phyloP scores from a whole-genome alignment of 805 yeast species.

The Kazachstania kunashirensis region DNA sequence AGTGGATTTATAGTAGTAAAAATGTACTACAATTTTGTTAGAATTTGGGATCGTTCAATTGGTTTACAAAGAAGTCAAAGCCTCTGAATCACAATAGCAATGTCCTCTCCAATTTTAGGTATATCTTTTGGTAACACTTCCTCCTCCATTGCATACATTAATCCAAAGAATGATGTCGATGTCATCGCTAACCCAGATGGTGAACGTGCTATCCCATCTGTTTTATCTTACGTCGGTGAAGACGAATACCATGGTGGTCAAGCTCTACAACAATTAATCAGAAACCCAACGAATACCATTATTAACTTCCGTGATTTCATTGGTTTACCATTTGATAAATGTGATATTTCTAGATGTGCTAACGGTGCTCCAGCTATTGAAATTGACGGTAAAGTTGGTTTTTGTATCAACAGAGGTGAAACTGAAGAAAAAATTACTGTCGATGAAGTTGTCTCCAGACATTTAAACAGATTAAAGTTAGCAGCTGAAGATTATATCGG shows the following conservation, averaged over 20 bases:
- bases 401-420: slow-evolving; percentile 43
- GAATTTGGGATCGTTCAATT: no score
- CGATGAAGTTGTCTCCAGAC: slow-evolving; percentile 75
- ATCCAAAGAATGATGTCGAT: slow-evolving; percentile 73
- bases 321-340: slow-evolving; percentile 62
- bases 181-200: slow-evolving; percentile 99
- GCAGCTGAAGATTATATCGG: slow-evolving; percentile 95
- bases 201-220: slow-evolving; percentile 92
- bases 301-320: slow-evolving; percentile 88
- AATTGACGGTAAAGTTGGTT: slow-evolving; percentile 56
- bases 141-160: slow-evolving; percentile 89
- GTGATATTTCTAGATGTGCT: slow-evolving; percentile 60
- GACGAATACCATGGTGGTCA: slow-evolving; percentile 98
- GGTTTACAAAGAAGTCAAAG: no score
- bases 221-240: slow-evolving; percentile 79
- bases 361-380: slow-evolving; percentile 35
- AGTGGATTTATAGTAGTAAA: no score
- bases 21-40: no score
- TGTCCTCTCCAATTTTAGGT: slow-evolving; percentile 63
- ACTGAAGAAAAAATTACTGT: slow-evolving; percentile 52
- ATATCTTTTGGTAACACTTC: slow-evolving; percentile 94
- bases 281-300: slow-evolving; percentile 82
- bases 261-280: slow-evolving; percentile 82
- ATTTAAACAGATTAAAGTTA: slow-evolving; percentile 64
- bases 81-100: slow-evolving; percentile 2